Evolutionary conservation across 148 eudicot species (phyloP).

Genomic region (Linanthus parryae): DNA sequence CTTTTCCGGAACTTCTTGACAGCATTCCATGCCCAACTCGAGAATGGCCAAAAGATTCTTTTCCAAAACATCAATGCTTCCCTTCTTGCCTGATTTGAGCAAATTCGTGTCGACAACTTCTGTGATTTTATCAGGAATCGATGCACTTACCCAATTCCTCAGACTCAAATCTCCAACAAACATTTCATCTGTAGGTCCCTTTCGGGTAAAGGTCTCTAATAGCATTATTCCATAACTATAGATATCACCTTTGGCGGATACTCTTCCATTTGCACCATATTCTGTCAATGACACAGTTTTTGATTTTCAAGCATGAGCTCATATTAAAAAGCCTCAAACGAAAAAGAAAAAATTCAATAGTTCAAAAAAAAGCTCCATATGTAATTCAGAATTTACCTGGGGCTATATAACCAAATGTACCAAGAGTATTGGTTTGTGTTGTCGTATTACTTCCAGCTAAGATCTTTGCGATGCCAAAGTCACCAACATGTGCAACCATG

Average conservation of each 20-base stretch:
- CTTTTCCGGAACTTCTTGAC: too few species aligned
- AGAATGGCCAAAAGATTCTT: too few species aligned
- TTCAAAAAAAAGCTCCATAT: neutral
- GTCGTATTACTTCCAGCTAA: neutral
- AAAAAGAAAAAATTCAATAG: neutral
- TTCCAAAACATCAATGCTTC: too few species aligned
- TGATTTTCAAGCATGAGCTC: neutral
- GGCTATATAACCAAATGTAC: constrained; percentile 18
- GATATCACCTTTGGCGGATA: constrained; percentile 10
- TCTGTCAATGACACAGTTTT: neutral
- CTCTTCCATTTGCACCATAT: constrained; percentile 11
- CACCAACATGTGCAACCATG: constrained; percentile 13
- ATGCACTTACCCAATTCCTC: constrained; percentile 7
- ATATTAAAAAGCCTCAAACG: neutral
- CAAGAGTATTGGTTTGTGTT: constrained; percentile 9
- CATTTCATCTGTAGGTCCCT: constrained; percentile 14
- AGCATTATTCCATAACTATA: constrained; percentile 17
- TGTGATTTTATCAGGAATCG: neutral
- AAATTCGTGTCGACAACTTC: constrained; percentile 1
- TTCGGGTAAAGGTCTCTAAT: constrained; percentile 16
- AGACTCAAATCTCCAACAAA: constrained; percentile 6
- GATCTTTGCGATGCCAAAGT: constrained; percentile 17
- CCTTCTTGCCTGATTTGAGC: too few species aligned
- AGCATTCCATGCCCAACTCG: too few species aligned
- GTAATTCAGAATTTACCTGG: constrained; percentile 10